Conservation (phyloP, 2,329 filamentous ascomycete species). For the Trichophyton verrucosum region DNA sequence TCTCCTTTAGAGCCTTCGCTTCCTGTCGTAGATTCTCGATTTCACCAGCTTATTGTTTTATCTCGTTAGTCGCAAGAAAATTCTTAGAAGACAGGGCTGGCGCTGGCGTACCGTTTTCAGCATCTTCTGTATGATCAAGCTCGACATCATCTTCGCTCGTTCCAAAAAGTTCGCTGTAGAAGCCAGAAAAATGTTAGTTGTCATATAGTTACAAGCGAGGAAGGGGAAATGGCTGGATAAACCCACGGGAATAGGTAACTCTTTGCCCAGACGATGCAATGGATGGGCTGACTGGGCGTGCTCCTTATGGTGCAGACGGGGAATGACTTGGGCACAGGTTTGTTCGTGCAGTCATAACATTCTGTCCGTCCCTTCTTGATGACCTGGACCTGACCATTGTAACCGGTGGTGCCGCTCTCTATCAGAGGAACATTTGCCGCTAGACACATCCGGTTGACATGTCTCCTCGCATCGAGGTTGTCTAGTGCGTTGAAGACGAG, state of each 20-base stretch:
- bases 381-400: slow-evolving; percentile 93
- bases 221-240: not conserved
- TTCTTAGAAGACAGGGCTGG: not conserved
- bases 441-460: slow-evolving; percentile 96
- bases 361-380: slow-evolving; percentile 81
- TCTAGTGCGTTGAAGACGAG: slow-evolving; percentile 95
- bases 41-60: slow-evolving; percentile 50
- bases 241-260: slow-evolving; percentile 72
- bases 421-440: slow-evolving; percentile 81
- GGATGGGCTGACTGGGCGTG: slow-evolving; percentile 89
- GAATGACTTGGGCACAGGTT: slow-evolving; percentile 82
- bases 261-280: slow-evolving; percentile 98
- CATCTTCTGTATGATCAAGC: slow-evolving; percentile 67
- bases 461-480: slow-evolving; percentile 82
- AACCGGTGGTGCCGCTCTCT: slow-evolving; percentile 94
- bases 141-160: slow-evolving; percentile 74
- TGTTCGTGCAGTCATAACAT: slow-evolving; percentile 89
- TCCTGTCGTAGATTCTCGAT: slow-evolving; percentile 80
- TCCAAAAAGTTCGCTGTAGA: slow-evolving; percentile 68
- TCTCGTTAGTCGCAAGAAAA: not conserved
- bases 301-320: slow-evolving; percentile 95
- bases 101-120: slow-evolving; percentile 55
- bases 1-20: slow-evolving; percentile 67
- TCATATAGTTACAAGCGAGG: slow-evolving; percentile 17
- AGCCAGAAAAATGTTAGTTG: not conserved